Evolutionary conservation across 1,139 yeast genomes (phyloP), one percentile per base, ranked within the genome.

Genomic region (Pichia sp.): DNA sequence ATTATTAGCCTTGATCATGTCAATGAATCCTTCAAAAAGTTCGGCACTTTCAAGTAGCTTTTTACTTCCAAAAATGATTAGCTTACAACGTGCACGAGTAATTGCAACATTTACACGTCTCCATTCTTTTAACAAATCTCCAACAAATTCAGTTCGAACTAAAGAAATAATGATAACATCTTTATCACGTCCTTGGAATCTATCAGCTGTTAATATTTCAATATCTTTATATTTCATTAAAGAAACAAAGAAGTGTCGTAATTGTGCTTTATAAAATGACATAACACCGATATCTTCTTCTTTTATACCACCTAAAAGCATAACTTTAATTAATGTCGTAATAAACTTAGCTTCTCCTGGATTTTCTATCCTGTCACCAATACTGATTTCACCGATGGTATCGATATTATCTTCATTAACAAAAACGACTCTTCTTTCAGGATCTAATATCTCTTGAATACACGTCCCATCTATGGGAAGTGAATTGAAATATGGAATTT

Each of bases 31-130:
- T 42, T 72, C 70, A 45, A 89, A 71, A 8, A 82, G 77, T 1
- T 70, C 71, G 20, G 78, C 74, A 20, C 71, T 64, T 12, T 71
- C 67, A 48, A 92, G 65, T 0, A 96, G 85, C 9, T 69, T 66
- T 45, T 71, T 71, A 2, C 96, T 86, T 0, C 98, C 98, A 37
- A 92, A 66, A 20, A 92, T 76, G 26, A 94, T 74, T 41, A 94
- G 73, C 63, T 94, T 94, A 16, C 84, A 74, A 60, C 79, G 82
- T 0, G 98, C 94, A 51, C 99, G 71, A 0, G 98, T 92, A 57
- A 94, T 80, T 0, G 97, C 95, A 34, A 94, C 98, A 63, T 92
- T 92, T 42, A 94, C 75, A 51, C 98, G 73, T 53, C 97, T 71
- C 92, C 97, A 84, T 57, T 92, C 98, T 50, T 76, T 78, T 35